phyloP scores from a whole-genome alignment of 2,329 filamentous ascomycete genomes.

The Hymenoscyphus occultus region DNA sequence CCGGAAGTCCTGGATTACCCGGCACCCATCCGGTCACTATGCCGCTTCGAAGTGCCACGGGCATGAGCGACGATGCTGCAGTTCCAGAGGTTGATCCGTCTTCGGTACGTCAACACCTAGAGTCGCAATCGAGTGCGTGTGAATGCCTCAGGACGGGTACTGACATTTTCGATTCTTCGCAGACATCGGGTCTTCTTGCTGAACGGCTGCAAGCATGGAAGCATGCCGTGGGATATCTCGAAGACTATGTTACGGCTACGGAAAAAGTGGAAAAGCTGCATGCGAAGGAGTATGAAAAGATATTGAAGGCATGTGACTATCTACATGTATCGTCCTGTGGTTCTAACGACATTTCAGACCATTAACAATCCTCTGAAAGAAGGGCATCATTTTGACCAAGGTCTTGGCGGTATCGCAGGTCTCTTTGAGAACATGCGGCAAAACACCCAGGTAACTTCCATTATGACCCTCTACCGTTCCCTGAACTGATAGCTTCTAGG shows the following conservation, averaged over 20 bases:
- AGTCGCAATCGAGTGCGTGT: not conserved
- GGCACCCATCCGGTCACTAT: conserved; percentile 29
- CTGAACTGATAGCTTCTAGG: conserved; percentile 44
- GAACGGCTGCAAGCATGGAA: conserved; percentile 95
- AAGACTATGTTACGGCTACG: conserved; percentile 81
- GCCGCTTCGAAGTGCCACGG: conserved; percentile 31
- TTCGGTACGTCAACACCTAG: not conserved
- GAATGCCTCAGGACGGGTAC: not conserved
- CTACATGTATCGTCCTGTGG: not conserved
- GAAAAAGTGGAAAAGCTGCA: conserved; percentile 84
- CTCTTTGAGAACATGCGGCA: conserved; percentile 92
- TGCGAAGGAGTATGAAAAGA: conserved; percentile 92
- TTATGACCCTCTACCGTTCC: not conserved
- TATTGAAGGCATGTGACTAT: conserved; percentile 66
- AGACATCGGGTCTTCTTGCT: conserved; percentile 77
- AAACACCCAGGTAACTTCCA: conserved; percentile 69
- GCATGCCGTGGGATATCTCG: conserved; percentile 84
- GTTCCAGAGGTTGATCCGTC: conserved; percentile 31
- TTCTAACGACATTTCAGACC: conserved; percentile 49
- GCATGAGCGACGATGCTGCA: conserved; percentile 31
- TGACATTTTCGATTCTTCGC: conserved; percentile 11
- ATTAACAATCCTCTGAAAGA: conserved; percentile 84
- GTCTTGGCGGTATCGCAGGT: conserved; percentile 79
- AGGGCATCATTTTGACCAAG: conserved; percentile 89
- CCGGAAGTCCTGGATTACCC: conserved; percentile 25